Conservation (phyloP, 2,329 filamentous ascomycete genomes). For the Talaromyces sp. region DNA sequence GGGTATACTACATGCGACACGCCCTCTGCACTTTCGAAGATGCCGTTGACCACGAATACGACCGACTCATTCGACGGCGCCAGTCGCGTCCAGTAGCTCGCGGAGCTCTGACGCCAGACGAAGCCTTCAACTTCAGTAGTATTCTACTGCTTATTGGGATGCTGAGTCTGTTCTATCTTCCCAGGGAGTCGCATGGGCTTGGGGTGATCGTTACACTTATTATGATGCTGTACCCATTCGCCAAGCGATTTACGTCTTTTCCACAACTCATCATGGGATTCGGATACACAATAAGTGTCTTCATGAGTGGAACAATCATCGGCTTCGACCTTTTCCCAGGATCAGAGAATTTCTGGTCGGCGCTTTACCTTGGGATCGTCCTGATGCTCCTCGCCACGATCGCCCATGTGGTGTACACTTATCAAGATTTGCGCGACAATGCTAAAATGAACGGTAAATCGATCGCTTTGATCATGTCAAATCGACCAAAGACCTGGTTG, state of each 20-base stretch:
- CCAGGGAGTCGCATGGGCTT: background rate
- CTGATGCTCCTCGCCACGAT: background rate
- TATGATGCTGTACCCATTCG: slow-evolving; percentile 10
- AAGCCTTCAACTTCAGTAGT: slow-evolving; percentile 6
- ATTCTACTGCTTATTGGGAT: background rate
- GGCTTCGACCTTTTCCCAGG: background rate
- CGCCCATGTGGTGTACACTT: slow-evolving; percentile 5
- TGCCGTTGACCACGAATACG: slow-evolving; percentile 7
- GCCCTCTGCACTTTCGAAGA: slow-evolving; percentile 8
- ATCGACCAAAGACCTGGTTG: slow-evolving; percentile 10
- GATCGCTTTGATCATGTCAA: background rate
- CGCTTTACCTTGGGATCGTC: background rate
- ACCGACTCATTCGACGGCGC: background rate
- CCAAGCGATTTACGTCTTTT: background rate
- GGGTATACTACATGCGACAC: slow-evolving; percentile 8
- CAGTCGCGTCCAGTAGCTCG: slow-evolving; percentile 5
- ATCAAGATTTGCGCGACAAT: slow-evolving; percentile 10
- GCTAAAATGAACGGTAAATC: background rate
- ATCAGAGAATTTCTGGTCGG: background rate
- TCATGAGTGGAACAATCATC: background rate
- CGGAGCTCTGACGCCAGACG: background rate
- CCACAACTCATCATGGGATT: slow-evolving; percentile 2
- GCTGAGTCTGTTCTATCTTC: background rate
- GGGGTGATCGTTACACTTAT: background rate
- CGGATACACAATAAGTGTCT: background rate